Percentiles rank a stretch among this genome's conserved stretches.
Evolutionary conservation across 2,329 filamentous ascomycete species (phyloP).

Genomic region (Triangularia verruculosa): DNA sequence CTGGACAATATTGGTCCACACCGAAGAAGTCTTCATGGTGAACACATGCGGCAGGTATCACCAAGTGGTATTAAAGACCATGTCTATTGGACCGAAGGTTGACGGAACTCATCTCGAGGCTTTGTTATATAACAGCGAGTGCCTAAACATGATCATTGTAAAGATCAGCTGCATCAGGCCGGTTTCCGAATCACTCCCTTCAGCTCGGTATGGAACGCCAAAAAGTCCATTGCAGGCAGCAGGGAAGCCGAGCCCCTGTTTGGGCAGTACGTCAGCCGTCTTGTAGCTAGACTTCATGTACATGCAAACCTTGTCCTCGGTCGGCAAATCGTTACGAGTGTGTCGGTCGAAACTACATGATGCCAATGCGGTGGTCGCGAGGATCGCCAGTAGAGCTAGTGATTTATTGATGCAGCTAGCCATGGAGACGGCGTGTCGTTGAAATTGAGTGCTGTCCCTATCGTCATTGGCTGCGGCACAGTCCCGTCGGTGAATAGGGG

Average conservation of each 20-base stretch:
- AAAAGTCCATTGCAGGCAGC: conserved; percentile 1
- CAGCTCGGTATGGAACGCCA: background rate
- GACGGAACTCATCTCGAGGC: background rate
- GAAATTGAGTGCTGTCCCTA: background rate
- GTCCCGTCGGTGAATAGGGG: background rate
- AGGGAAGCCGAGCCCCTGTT: background rate
- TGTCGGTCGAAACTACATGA: too few species aligned
- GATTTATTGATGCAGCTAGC: background rate
- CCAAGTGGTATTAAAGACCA: background rate
- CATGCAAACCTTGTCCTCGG: too few species aligned
- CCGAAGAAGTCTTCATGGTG: conserved; percentile 13
- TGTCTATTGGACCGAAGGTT: background rate
- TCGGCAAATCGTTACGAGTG: background rate
- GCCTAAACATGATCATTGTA: too few species aligned
- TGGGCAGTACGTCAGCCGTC: background rate
- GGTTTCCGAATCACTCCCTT: background rate
- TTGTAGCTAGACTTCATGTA: background rate
- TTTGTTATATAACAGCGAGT: background rate
- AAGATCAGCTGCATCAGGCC: too few species aligned
- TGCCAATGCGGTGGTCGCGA: too few species aligned
- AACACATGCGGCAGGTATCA: background rate
- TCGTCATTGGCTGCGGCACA: background rate
- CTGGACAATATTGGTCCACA: conserved; percentile 15
- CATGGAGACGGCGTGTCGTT: background rate
- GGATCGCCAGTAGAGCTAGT: background rate